phyloP scores from a whole-genome alignment of 768 basidiomycete genomes.

The Kwoniella pini region DNA sequence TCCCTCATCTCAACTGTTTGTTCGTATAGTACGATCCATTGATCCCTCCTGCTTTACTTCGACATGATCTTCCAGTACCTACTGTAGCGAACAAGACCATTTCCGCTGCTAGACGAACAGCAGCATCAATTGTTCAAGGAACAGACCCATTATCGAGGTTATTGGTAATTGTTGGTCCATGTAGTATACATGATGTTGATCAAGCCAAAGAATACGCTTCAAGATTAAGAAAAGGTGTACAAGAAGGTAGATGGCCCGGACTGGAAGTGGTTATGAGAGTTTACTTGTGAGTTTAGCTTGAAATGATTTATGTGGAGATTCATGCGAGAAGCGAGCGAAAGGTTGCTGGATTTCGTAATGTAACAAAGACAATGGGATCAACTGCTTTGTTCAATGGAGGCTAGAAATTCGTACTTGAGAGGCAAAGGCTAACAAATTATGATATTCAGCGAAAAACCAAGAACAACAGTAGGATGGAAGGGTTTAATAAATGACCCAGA shows the following conservation, averaged over 20 bases:
- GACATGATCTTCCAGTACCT: slow-evolving; percentile 77
- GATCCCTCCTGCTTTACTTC: slow-evolving; percentile 84
- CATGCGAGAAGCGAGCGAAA: too few species aligned
- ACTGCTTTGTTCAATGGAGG: not conserved
- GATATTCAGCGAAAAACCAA: slow-evolving; percentile 69
- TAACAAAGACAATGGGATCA: too few species aligned
- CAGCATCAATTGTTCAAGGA: slow-evolving; percentile 78
- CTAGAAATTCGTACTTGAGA: not conserved
- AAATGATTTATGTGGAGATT: too few species aligned
- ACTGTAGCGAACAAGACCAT: slow-evolving; percentile 70
- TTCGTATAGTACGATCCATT: slow-evolving; percentile 97
- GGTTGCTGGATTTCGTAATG: too few species aligned
- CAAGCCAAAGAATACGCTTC: slow-evolving; percentile 65
- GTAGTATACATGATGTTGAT: slow-evolving; percentile 86
- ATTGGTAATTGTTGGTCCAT: slow-evolving; percentile 90
- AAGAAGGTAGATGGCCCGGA: slow-evolving; percentile 66
- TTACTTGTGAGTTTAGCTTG: slow-evolving; percentile 73
- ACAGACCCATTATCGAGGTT: slow-evolving; percentile 70
- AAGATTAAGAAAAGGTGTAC: slow-evolving; percentile 60
- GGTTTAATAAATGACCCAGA: slow-evolving; percentile 81
- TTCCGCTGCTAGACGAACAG: slow-evolving; percentile 72
- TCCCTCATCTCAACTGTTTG: too few species aligned
- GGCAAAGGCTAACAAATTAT: too few species aligned
- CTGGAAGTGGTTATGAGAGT: slow-evolving; percentile 92
- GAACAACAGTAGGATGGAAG: slow-evolving; percentile 95